Conservation (phyloP, 1,284 basidiomycete genomes). For the Xerocomus amazonicus region DNA sequence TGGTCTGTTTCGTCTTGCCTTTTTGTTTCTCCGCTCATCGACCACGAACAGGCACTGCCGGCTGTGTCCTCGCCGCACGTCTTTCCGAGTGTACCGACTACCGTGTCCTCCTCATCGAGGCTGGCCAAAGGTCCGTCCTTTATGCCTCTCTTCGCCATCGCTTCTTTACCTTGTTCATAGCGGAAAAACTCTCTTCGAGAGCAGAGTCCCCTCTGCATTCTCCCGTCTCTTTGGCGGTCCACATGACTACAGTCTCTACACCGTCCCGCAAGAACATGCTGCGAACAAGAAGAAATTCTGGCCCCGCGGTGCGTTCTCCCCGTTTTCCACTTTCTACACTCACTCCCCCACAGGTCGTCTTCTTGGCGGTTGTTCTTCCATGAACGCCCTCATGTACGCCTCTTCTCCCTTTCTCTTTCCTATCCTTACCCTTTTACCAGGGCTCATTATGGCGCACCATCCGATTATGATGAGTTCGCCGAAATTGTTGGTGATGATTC, state of each 20-base stretch:
- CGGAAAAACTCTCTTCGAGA: constrained; percentile 34
- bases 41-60: constrained; percentile 53
- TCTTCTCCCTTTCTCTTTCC: neutral
- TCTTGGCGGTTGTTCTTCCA: constrained; percentile 66
- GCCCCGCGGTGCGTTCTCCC: constrained; percentile 51
- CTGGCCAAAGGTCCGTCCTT: constrained; percentile 58
- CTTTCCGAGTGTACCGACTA: constrained; percentile 56
- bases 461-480: constrained; percentile 69
- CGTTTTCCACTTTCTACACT: neutral
- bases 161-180: constrained; percentile 6
- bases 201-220: constrained; percentile 43
- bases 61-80: constrained; percentile 64
- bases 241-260: constrained; percentile 51
- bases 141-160: fast-evolving
- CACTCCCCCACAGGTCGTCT: constrained; percentile 46
- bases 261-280: constrained; percentile 52
- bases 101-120: constrained; percentile 61
- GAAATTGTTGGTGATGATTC: constrained; percentile 51
- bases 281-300: constrained; percentile 47
- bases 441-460: constrained; percentile 64
- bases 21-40: neutral
- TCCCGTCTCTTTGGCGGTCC: constrained; percentile 37
- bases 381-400: constrained; percentile 62
- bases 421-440: constrained; percentile 33
- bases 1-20: constrained; percentile 37